phyloP scores from a whole-genome alignment of 805 yeast genomes.

The Yarrowia alimentaria region DNA sequence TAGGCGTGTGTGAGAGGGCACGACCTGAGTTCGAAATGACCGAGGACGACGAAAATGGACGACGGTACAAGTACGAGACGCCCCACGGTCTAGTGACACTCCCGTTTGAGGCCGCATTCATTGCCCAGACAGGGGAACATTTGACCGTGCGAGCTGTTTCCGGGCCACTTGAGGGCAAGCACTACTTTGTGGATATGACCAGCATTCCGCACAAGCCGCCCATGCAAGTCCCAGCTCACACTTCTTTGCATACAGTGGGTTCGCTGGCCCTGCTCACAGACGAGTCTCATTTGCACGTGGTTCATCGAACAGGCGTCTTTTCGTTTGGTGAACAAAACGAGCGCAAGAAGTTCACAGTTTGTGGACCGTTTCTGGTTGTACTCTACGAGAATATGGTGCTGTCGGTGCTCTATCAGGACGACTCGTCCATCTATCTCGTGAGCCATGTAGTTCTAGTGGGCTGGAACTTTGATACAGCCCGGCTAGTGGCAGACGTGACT shows the following conservation, averaged over 20 bases:
- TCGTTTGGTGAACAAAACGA: constrained; percentile 19
- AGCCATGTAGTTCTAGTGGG: constrained; percentile 15
- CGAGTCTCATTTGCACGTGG: constrained; percentile 14
- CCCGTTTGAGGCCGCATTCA: constrained; percentile 14
- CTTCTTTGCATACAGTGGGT: constrained; percentile 11
- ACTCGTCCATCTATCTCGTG: constrained; percentile 1
- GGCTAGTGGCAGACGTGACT: constrained; percentile 22
- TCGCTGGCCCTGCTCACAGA: constrained; percentile 9
- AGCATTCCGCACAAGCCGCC: constrained; percentile 1
- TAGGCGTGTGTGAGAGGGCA: constrained; percentile 11
- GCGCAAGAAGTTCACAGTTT: constrained; percentile 11
- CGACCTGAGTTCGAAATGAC: constrained; percentile 5
- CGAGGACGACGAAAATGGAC: constrained; percentile 4
- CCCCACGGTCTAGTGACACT: neutral
- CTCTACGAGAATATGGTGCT: constrained; percentile 11
- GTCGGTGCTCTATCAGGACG: constrained; percentile 18
- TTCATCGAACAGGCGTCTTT: constrained; percentile 14
- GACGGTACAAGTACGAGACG: constrained; percentile 14
- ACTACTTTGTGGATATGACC: constrained; percentile 12
- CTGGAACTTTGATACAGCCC: constrained; percentile 12
- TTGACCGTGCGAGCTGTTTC: constrained; percentile 4
- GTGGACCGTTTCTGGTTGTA: constrained; percentile 16
- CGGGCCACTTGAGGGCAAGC: neutral
- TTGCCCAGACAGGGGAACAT: constrained; percentile 14
- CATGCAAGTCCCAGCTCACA: constrained; percentile 5